Evolutionary conservation across 441 rosid species (phyloP), one percentile per base, ranked within the genome.

Genomic region (Gossypium laxum): DNA sequence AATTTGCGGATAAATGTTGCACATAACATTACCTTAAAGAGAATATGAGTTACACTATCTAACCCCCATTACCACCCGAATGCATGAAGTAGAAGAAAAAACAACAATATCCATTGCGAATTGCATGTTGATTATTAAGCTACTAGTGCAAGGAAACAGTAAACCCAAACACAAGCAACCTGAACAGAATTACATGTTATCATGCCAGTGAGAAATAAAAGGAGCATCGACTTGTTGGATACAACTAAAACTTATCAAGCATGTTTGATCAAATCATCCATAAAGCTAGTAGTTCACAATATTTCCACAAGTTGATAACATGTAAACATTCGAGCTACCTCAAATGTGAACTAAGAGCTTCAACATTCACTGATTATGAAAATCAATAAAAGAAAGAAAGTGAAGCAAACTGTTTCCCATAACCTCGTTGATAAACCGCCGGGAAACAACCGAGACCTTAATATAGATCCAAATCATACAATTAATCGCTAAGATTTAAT

Each of bases 251-350:
- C 61, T 51, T 17, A 52, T 18, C 61, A 52, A 30, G 28, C 48
- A 52, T 5, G 17, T 24, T 67, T 28, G 71, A 51, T 17, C 26
- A 67, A 67, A 30, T 26, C 55, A 67, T 50, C 61, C 41, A 48
- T 24, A 47, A 32, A 51, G 1, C 60, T 51, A 28, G 60, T 10
- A 67, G 12, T 67, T 26, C 47, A 67, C 28, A 15, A 2, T 4
- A 51, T 67, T 67, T 50, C 60, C 24, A 30, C 0, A 17, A 51
- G 28, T 4, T 30, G n/a, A 24, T 47, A 7, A 48, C 38, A 66
- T 24, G 43, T 4, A 66, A 34, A 21, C 41, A 47, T 14, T 47
- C 57, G 26, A 47, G 43, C 11, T 34, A 34, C 43, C 43, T 34
- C 43, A 34, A 32, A 34, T 34, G 11, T 34, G 43, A 34, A 7